Base-by-base conservation (phyloP, 306 rosid genomes). In the Neltuma alba region DNA sequence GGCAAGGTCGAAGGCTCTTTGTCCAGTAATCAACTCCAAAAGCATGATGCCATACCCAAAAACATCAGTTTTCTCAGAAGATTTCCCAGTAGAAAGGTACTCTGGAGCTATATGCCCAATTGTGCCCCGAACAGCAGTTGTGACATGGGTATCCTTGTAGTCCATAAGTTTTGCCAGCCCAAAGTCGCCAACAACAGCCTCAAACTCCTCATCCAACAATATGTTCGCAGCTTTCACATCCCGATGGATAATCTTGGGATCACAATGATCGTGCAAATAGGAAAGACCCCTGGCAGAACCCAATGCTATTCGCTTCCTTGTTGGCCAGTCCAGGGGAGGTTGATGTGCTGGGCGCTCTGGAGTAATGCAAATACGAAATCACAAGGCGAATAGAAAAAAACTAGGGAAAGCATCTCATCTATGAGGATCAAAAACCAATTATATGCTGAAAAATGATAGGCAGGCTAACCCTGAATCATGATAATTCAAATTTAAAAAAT, bases 211-310 rank as follows among this genome's bases (percentile, higher is more conserved):
- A 27, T 91, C 96, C 82, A 91, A 71, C 83, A 91, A 84, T 87
- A 91, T 89, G 79, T 89, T 91, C 25, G 93, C 93, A 62, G 93
- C 92, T 69, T 91, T 89, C 72, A 89, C 96, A 64, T 91, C 96
- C 42, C 93, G 91, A 70, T 91, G 96, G 75, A 91, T 91, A 67
- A 91, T 91, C 86, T 89, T 91, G 9, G 93, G 93, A 78, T 91
- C 93, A 75, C 96, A 91, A 60, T 89, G 94, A 82, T 89, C 97
- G 6, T 89, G 92, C 88, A 92, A 78, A 84, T 92, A 92, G 20
- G 94, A 91, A 70, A 89, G 94, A 37, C 92, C 97, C 82, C 94
- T 88, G 1, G 94, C 94, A 73, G 97, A 92, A 70, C 97, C 97
- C 87, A 89, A 83, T 30, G 97, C 97, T 71, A 92, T 92, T 47